Conservation (phyloP, 306 rosid species). For the Fragaria vesca region DNA sequence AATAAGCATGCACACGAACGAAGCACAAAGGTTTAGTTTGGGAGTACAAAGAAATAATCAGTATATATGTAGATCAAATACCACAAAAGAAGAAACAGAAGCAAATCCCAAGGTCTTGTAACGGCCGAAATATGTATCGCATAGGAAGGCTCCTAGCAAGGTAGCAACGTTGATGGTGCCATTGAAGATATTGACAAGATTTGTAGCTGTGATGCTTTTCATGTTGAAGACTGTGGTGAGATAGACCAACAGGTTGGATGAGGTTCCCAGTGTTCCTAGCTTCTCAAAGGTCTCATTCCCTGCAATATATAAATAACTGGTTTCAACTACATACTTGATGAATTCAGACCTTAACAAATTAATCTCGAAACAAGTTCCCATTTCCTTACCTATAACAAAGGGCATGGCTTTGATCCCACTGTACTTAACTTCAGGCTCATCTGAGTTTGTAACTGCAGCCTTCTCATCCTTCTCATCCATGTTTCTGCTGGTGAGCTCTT, state of each 20-base stretch:
- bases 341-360: background rate
- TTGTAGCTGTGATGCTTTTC: slow-evolving; percentile 70
- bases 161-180: slow-evolving; percentile 87
- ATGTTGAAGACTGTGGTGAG: slow-evolving; percentile 81
- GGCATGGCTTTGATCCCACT: slow-evolving; percentile 88
- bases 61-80: slow-evolving; percentile 7
- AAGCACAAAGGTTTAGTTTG: background rate
- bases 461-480: slow-evolving; percentile 37
- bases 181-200: slow-evolving; percentile 52
- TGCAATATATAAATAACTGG: slow-evolving; percentile 8
- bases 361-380: background rate
- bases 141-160: slow-evolving; percentile 68
- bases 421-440: slow-evolving; percentile 41
- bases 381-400: slow-evolving; percentile 62
- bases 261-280: slow-evolving; percentile 80
- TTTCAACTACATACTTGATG: background rate
- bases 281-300: slow-evolving; percentile 97
- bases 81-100: slow-evolving; percentile 67
- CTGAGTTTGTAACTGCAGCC: slow-evolving; percentile 7
- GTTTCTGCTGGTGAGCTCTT: background rate
- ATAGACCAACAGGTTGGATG: slow-evolving; percentile 69
- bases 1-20: background rate
- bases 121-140: slow-evolving; percentile 82
- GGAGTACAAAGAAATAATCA: background rate
- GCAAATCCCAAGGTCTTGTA: slow-evolving; percentile 74